These are phyloP conservation scores for Lagerstroemia speciosa DNA, from an alignment of 345 rosid genomes.

Conservation along the genomic window DNA sequence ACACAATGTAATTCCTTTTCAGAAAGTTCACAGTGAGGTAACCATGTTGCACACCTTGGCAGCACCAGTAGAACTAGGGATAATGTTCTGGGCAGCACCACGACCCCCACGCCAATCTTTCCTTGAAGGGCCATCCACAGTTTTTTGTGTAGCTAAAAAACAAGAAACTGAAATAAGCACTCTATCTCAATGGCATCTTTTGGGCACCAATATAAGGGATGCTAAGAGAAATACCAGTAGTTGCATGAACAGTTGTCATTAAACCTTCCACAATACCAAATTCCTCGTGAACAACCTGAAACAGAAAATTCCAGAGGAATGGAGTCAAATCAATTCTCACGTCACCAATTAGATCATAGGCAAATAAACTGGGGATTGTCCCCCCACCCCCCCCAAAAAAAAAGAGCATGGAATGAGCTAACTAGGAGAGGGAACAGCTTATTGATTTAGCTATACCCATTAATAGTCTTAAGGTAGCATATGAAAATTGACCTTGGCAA, in stretches of 20 bases:
- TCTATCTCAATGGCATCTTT: background rate
- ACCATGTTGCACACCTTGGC: constrained; percentile 59
- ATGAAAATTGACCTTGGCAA: constrained; percentile 70
- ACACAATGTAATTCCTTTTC: too few species aligned
- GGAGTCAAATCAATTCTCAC: background rate
- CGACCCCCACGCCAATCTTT: constrained; percentile 99
- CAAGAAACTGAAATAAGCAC: constrained; percentile 10
- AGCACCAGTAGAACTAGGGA: constrained; percentile 99
- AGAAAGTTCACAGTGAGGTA: background rate
- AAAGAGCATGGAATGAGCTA: background rate
- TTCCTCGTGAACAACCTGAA: constrained; percentile 93
- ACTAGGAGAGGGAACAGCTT: background rate
- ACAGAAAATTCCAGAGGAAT: constrained; percentile 3
- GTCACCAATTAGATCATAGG: too few species aligned
- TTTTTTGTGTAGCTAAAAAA: constrained; percentile 86
- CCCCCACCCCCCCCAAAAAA: too few species aligned
- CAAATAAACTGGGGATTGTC: background rate
- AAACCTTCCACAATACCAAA: constrained; percentile 93
- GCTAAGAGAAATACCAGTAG: constrained; percentile 58
- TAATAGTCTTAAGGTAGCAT: background rate
- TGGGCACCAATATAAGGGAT: background rate
- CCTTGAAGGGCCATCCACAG: constrained; percentile 97
- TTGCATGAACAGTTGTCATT: constrained; percentile 99
- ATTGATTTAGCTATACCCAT: background rate
- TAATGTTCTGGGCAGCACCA: constrained; percentile 94